Conservation (phyloP, 441 rosid species). For the Melastoma candidum region DNA sequence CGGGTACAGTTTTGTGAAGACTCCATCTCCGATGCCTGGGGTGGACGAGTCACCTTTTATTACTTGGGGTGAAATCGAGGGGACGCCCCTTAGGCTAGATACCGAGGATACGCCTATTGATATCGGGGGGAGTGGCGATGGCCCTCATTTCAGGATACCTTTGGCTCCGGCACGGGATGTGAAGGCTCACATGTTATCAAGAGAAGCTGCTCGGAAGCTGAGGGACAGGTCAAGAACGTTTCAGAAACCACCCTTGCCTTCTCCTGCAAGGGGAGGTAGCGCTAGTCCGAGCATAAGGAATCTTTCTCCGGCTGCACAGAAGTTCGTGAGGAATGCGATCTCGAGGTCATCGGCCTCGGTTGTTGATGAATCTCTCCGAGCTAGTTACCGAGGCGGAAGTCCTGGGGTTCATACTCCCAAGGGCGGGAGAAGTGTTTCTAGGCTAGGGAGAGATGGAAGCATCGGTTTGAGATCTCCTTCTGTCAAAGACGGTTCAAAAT, state of each 20-base stretch:
- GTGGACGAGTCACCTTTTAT: conserved; percentile 84
- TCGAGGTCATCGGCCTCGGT: conserved; percentile 74
- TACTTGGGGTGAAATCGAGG: conserved; percentile 99
- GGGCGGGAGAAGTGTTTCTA: conserved; percentile 57
- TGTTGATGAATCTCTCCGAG: conserved; percentile 79
- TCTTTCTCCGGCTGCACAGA: conserved; percentile 92
- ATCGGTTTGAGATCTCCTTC: conserved; percentile 61
- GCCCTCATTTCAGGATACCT: conserved; percentile 74
- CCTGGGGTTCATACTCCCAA: conserved; percentile 66
- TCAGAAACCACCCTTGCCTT: conserved; percentile 79
- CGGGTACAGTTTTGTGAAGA: conserved; percentile 81
- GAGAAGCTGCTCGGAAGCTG: conserved; percentile 75
- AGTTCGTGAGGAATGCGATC: conserved; percentile 78
- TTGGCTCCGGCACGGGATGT: conserved; percentile 67
- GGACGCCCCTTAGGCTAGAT: conserved; percentile 85
- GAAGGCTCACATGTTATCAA: conserved; percentile 74
- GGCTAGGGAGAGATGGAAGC: conserved; percentile 77
- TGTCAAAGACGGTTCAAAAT: conserved; percentile 38
- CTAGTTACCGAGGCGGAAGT: conserved; percentile 81
- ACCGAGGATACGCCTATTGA: conserved; percentile 80
- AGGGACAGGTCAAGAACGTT: conserved; percentile 79
- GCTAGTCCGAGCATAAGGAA: conserved; percentile 75
- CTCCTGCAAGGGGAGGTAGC: conserved; percentile 85
- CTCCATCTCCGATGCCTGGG: conserved; percentile 95
- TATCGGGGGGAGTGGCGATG: conserved; percentile 78